Conservation (phyloP, 1,284 basidiomycete species). For the Amylostereum areolatum region DNA sequence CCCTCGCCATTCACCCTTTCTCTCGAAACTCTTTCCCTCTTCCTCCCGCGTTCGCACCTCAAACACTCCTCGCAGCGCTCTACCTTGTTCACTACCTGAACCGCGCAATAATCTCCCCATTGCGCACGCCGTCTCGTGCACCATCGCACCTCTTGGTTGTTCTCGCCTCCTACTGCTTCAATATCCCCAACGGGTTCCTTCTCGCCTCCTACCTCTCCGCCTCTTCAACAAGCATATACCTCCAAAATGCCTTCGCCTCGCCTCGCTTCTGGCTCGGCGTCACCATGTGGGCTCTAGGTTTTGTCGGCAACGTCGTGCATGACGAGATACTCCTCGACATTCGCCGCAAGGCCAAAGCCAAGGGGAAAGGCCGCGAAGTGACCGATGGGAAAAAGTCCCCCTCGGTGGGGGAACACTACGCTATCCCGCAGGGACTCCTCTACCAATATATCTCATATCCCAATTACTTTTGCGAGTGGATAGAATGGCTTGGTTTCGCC, state of each 20-base stretch:
- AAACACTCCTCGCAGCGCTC: slow-evolving; percentile 50
- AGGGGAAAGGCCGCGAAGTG: slow-evolving; percentile 11
- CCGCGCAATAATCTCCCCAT: slow-evolving; percentile 76
- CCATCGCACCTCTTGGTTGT: slow-evolving; percentile 70
- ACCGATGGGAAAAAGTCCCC: slow-evolving; percentile 15
- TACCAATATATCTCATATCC: slow-evolving; percentile 84
- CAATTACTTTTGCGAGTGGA: slow-evolving; percentile 91
- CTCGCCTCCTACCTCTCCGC: slow-evolving; percentile 68
- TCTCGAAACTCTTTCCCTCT: slow-evolving; percentile 37
- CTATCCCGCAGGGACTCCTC: slow-evolving; percentile 77
- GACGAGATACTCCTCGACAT: slow-evolving; percentile 84
- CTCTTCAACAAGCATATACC: slow-evolving; percentile 36
- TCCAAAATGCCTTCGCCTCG: slow-evolving; percentile 27
- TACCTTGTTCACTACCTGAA: slow-evolving; percentile 82
- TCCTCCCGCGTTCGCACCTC: slow-evolving; percentile 23
- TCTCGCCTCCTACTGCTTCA: slow-evolving; percentile 58
- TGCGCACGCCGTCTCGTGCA: slow-evolving; percentile 77
- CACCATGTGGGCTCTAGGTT: slow-evolving; percentile 61
- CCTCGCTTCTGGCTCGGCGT: slow-evolving; percentile 60
- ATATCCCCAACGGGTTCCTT: slow-evolving; percentile 67
- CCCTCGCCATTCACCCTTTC: slow-evolving; percentile 42
- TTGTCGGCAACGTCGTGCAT: slow-evolving; percentile 78
- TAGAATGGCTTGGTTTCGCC: slow-evolving; percentile 81
- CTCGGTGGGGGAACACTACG: slow-evolving; percentile 64
- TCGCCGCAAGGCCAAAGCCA: slow-evolving; percentile 39